These are phyloP conservation scores for Gentiana straminea DNA, from an alignment of 257 asterid species.

Conservation along the genomic window DNA sequence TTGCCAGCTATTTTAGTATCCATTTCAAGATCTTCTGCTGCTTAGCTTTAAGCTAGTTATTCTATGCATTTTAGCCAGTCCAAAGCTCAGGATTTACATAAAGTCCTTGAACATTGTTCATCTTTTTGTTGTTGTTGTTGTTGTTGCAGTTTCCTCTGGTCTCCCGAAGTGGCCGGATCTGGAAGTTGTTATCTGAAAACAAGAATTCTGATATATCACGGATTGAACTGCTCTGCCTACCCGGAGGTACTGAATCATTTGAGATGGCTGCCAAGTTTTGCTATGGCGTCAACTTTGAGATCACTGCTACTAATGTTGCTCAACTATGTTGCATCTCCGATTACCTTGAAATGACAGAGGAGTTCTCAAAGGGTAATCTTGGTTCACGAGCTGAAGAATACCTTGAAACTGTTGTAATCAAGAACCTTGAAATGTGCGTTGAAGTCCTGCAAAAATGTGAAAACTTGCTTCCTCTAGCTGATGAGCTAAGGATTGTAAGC, in stretches of 20 bases:
- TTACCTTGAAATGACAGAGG: slow-evolving; percentile 89
- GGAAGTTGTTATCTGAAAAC: slow-evolving; percentile 72
- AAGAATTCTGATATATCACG: slow-evolving; percentile 56
- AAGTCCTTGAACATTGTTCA: neutral
- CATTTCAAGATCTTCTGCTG: neutral
- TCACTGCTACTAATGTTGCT: slow-evolving; percentile 72
- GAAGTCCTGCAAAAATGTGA: slow-evolving; percentile 78
- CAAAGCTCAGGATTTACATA: neutral
- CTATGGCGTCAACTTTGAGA: slow-evolving; percentile 86
- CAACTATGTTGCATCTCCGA: slow-evolving; percentile 68
- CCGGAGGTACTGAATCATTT: slow-evolving; percentile 80
- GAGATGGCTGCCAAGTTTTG: slow-evolving; percentile 92
- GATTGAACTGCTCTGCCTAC: slow-evolving; percentile 65
- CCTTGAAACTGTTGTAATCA: slow-evolving; percentile 56
- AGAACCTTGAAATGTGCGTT: slow-evolving; percentile 76
- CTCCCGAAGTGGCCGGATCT: slow-evolving; percentile 81
- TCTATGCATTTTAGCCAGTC: neutral
- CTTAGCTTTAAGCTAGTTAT: neutral
- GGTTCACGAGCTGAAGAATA: slow-evolving; percentile 73
- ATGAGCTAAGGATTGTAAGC: slow-evolving; percentile 50
- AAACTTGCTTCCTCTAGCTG: slow-evolving; percentile 84
- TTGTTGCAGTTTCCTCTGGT: slow-evolving; percentile 83
- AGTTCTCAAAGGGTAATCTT: slow-evolving; percentile 68
- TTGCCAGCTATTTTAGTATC: too few relatives aligned
- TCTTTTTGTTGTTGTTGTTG: too few relatives aligned